These are phyloP conservation scores for Citrullus colocynthis DNA, from an alignment of 306 rosid species.

Conservation along the genomic window DNA sequence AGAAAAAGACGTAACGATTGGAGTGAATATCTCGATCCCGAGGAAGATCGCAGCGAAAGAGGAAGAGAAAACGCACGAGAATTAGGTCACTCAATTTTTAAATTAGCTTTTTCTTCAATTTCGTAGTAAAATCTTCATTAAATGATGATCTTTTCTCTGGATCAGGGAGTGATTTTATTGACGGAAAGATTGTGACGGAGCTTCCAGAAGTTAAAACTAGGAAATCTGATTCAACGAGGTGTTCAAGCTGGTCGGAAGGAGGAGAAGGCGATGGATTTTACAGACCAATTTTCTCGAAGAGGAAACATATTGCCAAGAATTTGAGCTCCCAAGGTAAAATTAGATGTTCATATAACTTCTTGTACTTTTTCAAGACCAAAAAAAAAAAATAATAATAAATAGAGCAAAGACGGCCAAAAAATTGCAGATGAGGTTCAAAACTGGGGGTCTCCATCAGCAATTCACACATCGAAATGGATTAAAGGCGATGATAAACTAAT, in stretches of 20 bases:
- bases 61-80: constrained; percentile 7
- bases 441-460: constrained; percentile 1
- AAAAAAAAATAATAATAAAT: too few relatives aligned
- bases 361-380: background rate
- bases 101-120: background rate
- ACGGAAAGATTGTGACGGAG: constrained; percentile 44
- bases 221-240: constrained; percentile 26
- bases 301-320: constrained; percentile 7
- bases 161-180: constrained; percentile 10
- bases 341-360: background rate
- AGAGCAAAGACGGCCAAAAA: background rate
- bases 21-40: constrained; percentile 48
- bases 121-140: background rate
- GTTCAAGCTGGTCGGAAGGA: constrained; percentile 4
- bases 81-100: constrained; percentile 8
- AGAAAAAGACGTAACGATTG: constrained; percentile 35
- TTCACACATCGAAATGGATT: constrained; percentile 13
- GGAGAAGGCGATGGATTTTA: constrained; percentile 7
- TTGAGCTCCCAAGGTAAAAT: constrained; percentile 25
- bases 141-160: constrained; percentile 6
- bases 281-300: constrained; percentile 21
- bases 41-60: background rate
- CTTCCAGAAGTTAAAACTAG: constrained; percentile 26
- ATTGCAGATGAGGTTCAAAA: constrained; percentile 22
- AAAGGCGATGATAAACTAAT: background rate